A percentile compares a stretch with the other conserved stretches of the same genome.
These are phyloP conservation scores for Cercospora zeina DNA, from an alignment of 2,329 filamentous ascomycete species.

Conservation along the genomic window DNA sequence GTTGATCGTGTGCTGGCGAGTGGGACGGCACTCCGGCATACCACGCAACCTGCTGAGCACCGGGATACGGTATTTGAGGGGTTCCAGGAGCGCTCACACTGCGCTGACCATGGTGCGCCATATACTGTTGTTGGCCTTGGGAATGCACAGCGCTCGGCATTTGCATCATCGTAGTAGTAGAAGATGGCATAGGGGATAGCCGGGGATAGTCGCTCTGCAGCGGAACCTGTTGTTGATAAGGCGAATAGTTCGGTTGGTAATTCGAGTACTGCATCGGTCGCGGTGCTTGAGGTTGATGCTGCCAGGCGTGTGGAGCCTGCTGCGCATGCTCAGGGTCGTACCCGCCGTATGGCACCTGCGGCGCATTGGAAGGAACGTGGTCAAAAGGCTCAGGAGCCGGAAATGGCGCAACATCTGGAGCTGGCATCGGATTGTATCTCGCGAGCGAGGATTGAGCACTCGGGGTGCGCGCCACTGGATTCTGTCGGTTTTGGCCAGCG, in stretches of 20 bases:
- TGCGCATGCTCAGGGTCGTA: conserved; percentile 9
- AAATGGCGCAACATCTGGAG: conserved; percentile 22
- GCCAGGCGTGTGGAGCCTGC: conserved; percentile 15
- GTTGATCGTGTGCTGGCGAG: background rate
- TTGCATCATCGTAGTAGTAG: conserved; percentile 4
- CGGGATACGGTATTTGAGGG: conserved; percentile 7
- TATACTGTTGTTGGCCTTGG: conserved; percentile 15
- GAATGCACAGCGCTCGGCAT: conserved; percentile 5
- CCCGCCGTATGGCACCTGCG: conserved; percentile 11
- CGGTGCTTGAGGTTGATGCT: conserved; percentile 3
- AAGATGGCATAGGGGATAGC: background rate
- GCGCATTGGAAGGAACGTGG: conserved; percentile 17
- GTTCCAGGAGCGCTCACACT: conserved; percentile 14
- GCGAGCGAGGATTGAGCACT: conserved; percentile 9
- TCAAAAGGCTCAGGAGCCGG: conserved; percentile 10
- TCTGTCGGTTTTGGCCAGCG: conserved; percentile 10
- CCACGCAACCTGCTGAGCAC: conserved; percentile 15
- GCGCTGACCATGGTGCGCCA: conserved; percentile 17
- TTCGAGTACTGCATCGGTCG: conserved; percentile 19
- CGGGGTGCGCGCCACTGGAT: conserved; percentile 4
- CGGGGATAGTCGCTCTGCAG: conserved; percentile 5
- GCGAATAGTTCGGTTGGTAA: conserved; percentile 8
- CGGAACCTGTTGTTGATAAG: conserved; percentile 7
- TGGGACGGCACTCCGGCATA: conserved; percentile 11
- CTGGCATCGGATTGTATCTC: conserved; percentile 13